Conservation (phyloP, 257 asterid species). For the Ilex aquifolium region DNA sequence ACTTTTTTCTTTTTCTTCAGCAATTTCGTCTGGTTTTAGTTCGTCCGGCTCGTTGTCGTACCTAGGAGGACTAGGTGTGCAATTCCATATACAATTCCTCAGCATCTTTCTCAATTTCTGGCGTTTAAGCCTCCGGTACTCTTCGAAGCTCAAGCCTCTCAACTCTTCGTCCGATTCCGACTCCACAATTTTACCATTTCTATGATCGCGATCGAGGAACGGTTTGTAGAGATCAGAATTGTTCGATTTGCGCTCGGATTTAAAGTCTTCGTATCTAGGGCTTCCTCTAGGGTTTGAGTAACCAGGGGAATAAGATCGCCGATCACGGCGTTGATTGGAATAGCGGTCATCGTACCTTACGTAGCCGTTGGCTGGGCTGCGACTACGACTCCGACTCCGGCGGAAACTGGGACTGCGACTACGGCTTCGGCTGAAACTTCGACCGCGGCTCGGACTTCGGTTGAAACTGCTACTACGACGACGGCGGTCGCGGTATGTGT, state of each 20-base stretch:
- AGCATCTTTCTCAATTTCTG: slow-evolving; percentile 66
- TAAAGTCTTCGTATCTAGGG: slow-evolving; percentile 26
- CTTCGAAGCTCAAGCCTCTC: slow-evolving; percentile 64
- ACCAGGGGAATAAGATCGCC: slow-evolving; percentile 63
- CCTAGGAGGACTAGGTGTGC: slow-evolving; percentile 97
- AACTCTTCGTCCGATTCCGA: slow-evolving; percentile 82
- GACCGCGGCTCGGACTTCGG: slow-evolving; percentile 30
- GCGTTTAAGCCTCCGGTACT: slow-evolving; percentile 76
- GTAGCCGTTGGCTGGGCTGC: slow-evolving; percentile 41
- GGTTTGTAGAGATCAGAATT: slow-evolving; percentile 28
- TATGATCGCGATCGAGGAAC: slow-evolving; percentile 61
- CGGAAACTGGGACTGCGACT: slow-evolving; percentile 27
- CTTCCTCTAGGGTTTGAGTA: slow-evolving; percentile 40
- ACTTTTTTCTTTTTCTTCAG: slow-evolving; percentile 24
- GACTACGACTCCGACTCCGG: too few species aligned
- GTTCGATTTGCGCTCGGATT: slow-evolving; percentile 14
- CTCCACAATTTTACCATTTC: slow-evolving; percentile 35
- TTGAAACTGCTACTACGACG: slow-evolving; percentile 22
- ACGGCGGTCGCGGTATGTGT: slow-evolving; percentile 4
- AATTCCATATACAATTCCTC: slow-evolving; percentile 52
- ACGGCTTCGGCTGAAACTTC: slow-evolving; percentile 22
- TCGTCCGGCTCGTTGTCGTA: slow-evolving; percentile 44
- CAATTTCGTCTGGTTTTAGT: slow-evolving; percentile 36
- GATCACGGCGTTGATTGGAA: slow-evolving; percentile 2
- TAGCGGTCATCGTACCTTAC: slow-evolving; percentile 26